Percentiles rank a stretch among this genome's conserved stretches.
These are phyloP conservation scores for Fusarium tricinctum DNA, from an alignment of 2,329 filamentous ascomycete genomes.

Conservation along the genomic window DNA sequence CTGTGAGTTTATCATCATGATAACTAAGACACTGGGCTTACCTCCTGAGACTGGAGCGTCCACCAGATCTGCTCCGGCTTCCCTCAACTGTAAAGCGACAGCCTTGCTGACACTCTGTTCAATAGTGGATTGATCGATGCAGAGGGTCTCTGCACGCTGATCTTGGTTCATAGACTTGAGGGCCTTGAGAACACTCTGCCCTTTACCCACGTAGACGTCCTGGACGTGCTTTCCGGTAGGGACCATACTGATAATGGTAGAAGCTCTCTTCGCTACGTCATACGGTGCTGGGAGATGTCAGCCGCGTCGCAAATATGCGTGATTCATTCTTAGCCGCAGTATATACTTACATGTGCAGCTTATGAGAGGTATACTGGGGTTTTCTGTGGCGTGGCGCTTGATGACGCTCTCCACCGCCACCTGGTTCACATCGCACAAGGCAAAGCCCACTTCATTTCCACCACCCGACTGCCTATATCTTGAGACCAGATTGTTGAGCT, in stretches of 20 bases:
- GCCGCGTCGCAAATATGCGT: not conserved
- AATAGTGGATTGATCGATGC: conserved; percentile 6
- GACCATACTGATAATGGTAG: not conserved
- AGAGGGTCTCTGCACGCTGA: not conserved
- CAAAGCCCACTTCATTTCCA: not conserved
- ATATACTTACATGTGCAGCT: not conserved
- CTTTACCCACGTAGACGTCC: not conserved
- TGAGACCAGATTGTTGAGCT: not conserved
- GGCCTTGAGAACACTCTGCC: not conserved
- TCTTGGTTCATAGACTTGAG: not conserved
- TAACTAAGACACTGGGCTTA: not conserved
- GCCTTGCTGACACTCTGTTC: conserved; percentile 3
- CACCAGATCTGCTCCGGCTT: conserved; percentile 3
- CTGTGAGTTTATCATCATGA: not conserved
- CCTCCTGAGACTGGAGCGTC: conserved; percentile 6
- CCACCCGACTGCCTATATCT: not conserved
- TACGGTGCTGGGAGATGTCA: not conserved
- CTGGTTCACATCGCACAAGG: not conserved
- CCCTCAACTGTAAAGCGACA: not conserved
- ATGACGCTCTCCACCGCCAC: not conserved
- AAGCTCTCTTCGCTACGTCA: conserved; percentile 1
- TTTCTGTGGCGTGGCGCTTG: not conserved
- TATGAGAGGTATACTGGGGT: not conserved
- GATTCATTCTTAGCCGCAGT: not conserved
- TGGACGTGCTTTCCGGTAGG: conserved; percentile 1